Base-by-base conservation (phyloP, 208 protist species). In the Crithidia fasciculata region DNA sequence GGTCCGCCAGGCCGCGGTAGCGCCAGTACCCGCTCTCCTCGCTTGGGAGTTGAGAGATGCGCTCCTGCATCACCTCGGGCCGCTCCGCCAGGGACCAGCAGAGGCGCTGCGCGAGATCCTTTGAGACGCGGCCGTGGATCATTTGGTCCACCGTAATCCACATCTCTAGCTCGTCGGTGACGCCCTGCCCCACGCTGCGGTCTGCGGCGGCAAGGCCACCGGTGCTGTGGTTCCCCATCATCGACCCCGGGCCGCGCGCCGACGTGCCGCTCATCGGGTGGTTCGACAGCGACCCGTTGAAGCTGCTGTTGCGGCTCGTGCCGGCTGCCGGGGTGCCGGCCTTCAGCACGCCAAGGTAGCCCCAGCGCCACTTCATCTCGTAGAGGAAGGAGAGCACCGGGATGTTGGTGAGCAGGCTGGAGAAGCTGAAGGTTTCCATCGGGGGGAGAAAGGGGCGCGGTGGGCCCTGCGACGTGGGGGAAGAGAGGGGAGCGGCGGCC, bases 341-440 rank as follows among this genome's bases (percentile, higher is more conserved):
- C 53, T 85, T 85, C 19, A 89, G 68, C 74, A 93, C 59, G 6
- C 88, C 86, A 4, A 93, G 72, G 78, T 90, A 83, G 12, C 85
- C 82, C 87, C 84, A 92, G 13, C 90, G 86, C 72, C 88, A 91
- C 57, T 89, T 86, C 90, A 95, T 95, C 71, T 95, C 90, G 74
- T 93, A 86, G 52, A 95, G 64, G 74, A 95, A 95, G 28, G 90
- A 95, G 9, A 95, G 84, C 56, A 92, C 83, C 2, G 90, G 90
- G 15, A 95, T 83, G 83, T 93, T 95, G n/a, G 90, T 93, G 43
- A 95, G 78, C 10, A 95, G 76, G 16, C 80, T 91, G 55, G 90
- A 95, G 74, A 95, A 95, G 84, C 87, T 93, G 79, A 95, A 95
- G 45, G 90, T 93, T 61, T 95, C 90, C 84, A 95, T 82, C 5